A percentile compares a stretch with the other conserved stretches of the same genome.
Conservation (phyloP, 805 yeast species). For the Ogataea populi-albae region DNA sequence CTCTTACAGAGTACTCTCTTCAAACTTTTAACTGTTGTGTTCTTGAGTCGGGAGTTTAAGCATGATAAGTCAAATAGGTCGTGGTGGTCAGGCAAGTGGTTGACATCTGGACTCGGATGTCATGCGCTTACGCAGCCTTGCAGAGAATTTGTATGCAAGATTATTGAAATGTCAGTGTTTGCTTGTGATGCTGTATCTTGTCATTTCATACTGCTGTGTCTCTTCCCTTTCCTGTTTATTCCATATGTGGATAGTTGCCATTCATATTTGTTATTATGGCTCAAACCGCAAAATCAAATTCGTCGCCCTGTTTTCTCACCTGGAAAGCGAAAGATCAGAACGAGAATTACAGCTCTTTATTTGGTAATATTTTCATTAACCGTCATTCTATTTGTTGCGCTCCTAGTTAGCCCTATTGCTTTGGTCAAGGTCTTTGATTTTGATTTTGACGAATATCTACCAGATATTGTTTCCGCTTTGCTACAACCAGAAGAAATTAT, state of each 20-base stretch:
- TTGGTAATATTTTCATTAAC: conserved; percentile 36
- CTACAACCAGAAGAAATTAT: conserved; percentile 43
- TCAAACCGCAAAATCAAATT: conserved; percentile 44
- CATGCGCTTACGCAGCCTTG: conserved; percentile 57
- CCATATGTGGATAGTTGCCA: conserved; percentile 69
- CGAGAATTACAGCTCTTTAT: conserved; percentile 33
- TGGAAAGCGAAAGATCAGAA: conserved; percentile 38
- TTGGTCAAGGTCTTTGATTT: conserved; percentile 33
- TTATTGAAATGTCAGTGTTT: conserved; percentile 64
- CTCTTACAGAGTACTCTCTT: conserved; percentile 57
- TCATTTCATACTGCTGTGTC: conserved; percentile 55
- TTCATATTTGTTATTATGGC: conserved; percentile 65
- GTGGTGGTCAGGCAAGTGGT: conserved; percentile 82
- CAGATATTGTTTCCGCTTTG: conserved; percentile 34
- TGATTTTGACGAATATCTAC: conserved; percentile 41
- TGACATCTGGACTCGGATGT: conserved; percentile 60
- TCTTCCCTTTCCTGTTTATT: conserved; percentile 57
- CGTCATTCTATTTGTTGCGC: conserved; percentile 28
- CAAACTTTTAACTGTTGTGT: conserved; percentile 44
- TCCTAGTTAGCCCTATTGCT: conserved; percentile 41
- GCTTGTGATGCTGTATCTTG: conserved; percentile 61
- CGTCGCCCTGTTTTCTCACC: conserved; percentile 45
- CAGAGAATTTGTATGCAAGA: conserved; percentile 61
- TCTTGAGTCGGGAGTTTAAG: conserved; percentile 61
- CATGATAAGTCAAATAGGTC: conserved; percentile 61